Evolutionary conservation across 768 basidiomycete species (phyloP).

Genomic region (Porphyrellus cyaneotinctus): DNA sequence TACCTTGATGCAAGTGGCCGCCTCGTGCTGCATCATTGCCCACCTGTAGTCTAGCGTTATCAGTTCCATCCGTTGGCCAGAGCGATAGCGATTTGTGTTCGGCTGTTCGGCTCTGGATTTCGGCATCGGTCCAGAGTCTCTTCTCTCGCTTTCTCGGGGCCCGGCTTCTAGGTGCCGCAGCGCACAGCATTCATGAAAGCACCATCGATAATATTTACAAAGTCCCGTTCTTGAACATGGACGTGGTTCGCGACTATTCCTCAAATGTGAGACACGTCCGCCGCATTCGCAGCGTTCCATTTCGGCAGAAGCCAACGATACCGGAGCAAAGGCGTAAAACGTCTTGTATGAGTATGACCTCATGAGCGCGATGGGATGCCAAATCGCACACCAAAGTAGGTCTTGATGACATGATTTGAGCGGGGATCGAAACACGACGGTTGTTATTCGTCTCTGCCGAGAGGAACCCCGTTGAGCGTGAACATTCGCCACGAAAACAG

Average conservation of each 20-base stretch:
- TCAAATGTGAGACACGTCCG: background rate
- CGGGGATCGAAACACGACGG: background rate
- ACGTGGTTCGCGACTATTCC: background rate
- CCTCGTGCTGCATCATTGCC: no score
- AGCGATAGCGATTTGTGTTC: background rate
- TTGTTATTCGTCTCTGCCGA: background rate
- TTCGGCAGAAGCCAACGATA: no score
- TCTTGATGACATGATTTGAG: background rate
- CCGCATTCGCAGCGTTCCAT: background rate
- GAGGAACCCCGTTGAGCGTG: no score
- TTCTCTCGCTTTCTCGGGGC: background rate
- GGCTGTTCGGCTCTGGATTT: background rate
- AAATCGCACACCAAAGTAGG: background rate
- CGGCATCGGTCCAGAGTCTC: background rate
- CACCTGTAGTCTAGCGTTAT: background rate
- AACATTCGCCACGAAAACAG: no score
- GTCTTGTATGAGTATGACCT: no score
- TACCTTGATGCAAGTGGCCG: background rate
- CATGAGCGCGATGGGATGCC: background rate
- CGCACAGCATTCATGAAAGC: background rate
- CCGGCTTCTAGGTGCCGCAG: background rate
- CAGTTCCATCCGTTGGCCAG: background rate
- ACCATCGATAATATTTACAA: background rate
- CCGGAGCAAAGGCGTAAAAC: background rate
- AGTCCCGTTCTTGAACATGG: background rate